These are phyloP conservation scores for Scleroderma bovista DNA, from an alignment of 768 basidiomycete species.

Conservation along the genomic window DNA sequence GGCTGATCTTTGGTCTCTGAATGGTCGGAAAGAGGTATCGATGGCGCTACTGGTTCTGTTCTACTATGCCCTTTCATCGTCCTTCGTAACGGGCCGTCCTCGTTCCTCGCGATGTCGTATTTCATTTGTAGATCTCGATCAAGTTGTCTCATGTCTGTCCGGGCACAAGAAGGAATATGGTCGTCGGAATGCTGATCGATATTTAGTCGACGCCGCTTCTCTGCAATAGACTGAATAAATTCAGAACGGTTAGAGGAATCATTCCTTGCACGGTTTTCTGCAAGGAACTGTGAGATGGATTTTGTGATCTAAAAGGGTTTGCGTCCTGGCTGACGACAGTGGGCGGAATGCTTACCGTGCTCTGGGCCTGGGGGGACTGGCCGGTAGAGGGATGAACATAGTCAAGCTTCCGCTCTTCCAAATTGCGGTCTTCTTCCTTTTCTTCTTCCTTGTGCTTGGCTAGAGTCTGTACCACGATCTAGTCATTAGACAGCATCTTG, in stretches of 20 bases:
- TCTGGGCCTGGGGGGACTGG: slow-evolving; percentile 45
- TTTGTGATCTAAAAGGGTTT: slow-evolving; percentile 49
- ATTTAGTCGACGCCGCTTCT: slow-evolving; percentile 46
- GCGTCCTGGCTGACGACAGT: not conserved
- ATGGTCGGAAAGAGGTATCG: slow-evolving; percentile 18
- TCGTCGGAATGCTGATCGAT: slow-evolving; percentile 30
- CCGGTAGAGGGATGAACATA: slow-evolving; percentile 50
- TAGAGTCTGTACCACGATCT: slow-evolving; percentile 14
- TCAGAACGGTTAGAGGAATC: slow-evolving; percentile 74
- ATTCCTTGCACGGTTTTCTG: slow-evolving; percentile 64
- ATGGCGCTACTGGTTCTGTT: slow-evolving; percentile 8
- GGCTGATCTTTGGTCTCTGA: slow-evolving; percentile 45
- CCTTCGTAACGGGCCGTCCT: slow-evolving; percentile 66
- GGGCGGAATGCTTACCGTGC: slow-evolving; percentile 45
- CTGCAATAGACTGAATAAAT: slow-evolving; percentile 56
- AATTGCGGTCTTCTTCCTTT: slow-evolving; percentile 25
- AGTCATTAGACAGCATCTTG: not conserved
- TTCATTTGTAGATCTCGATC: slow-evolving; percentile 78
- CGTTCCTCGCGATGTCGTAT: slow-evolving; percentile 84
- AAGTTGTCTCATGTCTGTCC: slow-evolving; percentile 63
- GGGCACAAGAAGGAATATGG: slow-evolving; percentile 55
- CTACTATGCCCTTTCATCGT: slow-evolving; percentile 38
- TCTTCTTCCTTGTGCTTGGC: slow-evolving; percentile 27
- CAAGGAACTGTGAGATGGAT: slow-evolving; percentile 67
- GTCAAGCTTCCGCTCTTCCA: slow-evolving; percentile 68